Base-by-base conservation (phyloP, 169 alveolate genomes). In the Amoebophrya sp. region DNA sequence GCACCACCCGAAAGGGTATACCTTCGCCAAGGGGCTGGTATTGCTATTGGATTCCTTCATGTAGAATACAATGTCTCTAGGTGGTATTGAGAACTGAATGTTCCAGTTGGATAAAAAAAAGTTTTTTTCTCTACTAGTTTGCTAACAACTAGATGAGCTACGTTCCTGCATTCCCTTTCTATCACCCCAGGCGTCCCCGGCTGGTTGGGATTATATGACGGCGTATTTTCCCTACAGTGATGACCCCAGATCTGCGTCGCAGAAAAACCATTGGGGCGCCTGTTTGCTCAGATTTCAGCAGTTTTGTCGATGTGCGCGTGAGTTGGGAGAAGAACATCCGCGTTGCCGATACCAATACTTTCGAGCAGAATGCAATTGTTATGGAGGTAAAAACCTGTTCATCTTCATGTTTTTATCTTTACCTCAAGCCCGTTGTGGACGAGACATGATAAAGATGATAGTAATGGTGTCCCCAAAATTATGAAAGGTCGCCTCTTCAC, bases 221-320 rank as follows among this genome's bases (percentile, higher is more conserved):
- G 83, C 83, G 33, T 65, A 65, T 65, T 65, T 65, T 65, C 83
- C 83, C 33, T 65, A 65, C 83, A 65, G 83, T 36, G 83, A 65
- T 26, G 83, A 65, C 26, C 83, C 83, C 3, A 29, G 83, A 18
- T 26, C 83, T 0, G 26, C 26, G 12, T 12, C 83, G 36, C 33
- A 6, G 33, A 65, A 65, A 65, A 65, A 65, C 83, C 83, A 65
- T 36, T 29, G 18, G 38, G 2, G 1, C 83, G n/a, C 33, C 83
- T 65, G 83, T 26, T 36, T 65, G 33, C 18, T 65, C 83, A 1
- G 83, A 18, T 65, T 65, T 18, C 83, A 65, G 83, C 83, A 65
- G n/a, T 65, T 65, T 36, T 65, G 83, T 36, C 83, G 83, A 29
- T 65, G 83, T 36, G 83, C 83, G 33, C 83, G 83, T 65, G 83